These are phyloP conservation scores for Arthrobotrys pseudoclavata DNA, from an alignment of 2,329 filamentous ascomycete genomes.

Conservation along the genomic window DNA sequence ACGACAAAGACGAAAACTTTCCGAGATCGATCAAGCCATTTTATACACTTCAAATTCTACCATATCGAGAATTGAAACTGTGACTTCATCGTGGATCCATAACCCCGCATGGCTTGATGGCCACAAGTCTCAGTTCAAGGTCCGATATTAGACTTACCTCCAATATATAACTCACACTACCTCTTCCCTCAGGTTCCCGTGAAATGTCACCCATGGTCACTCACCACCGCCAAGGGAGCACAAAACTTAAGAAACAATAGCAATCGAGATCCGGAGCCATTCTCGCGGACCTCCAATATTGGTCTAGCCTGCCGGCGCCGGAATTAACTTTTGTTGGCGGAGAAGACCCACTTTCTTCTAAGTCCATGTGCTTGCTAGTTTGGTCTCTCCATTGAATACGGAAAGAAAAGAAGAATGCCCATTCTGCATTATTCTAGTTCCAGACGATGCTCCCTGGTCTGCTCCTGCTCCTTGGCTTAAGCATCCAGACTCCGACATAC, in stretches of 20 bases:
- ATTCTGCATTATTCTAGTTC: conserved; percentile 12
- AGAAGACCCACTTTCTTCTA: conserved; percentile 50
- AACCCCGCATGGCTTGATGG: conserved; percentile 1
- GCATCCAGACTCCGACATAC: conserved; percentile 11
- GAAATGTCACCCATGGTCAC: conserved; percentile 18
- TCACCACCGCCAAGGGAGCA: conserved; percentile 7
- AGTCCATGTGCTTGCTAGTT: background rate
- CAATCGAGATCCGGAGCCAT: conserved; percentile 52
- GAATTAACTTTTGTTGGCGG: conserved; percentile 56
- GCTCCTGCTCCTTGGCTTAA: background rate
- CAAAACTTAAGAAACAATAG: background rate
- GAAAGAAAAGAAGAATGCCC: background rate
- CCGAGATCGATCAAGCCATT: conserved; percentile 42
- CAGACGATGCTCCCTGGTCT: conserved; percentile 7
- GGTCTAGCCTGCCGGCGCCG: conserved; percentile 53
- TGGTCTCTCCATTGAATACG: conserved; percentile 1
- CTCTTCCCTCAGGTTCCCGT: conserved; percentile 3
- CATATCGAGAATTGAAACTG: conserved; percentile 3
- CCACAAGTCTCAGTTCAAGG: conserved; percentile 14
- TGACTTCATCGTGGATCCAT: conserved; percentile 14
- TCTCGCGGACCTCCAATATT: conserved; percentile 38
- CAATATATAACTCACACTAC: conserved; percentile 17
- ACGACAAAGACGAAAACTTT: conserved; percentile 29
- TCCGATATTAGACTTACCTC: background rate
- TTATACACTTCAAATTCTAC: background rate